phyloP scores from a whole-genome alignment of 1,284 basidiomycete species.

The Wallemia mellicola region DNA sequence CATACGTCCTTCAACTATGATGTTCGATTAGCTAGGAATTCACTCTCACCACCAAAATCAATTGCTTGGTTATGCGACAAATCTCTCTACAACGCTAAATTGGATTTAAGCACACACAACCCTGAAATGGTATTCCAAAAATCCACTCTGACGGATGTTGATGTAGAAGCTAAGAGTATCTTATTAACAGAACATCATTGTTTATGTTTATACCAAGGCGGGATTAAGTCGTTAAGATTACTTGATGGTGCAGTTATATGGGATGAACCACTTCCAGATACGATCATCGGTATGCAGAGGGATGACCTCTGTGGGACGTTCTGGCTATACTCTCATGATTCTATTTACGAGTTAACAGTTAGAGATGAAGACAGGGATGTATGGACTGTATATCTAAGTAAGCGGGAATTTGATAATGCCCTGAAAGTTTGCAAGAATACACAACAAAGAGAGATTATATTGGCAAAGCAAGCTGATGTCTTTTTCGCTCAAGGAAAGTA shows the following conservation, averaged over 20 bases:
- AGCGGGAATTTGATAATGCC: slow-evolving; percentile 44
- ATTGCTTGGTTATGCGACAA: background rate
- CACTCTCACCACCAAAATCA: slow-evolving; percentile 23
- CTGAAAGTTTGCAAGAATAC: slow-evolving; percentile 56
- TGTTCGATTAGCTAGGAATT: slow-evolving; percentile 22
- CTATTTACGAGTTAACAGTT: slow-evolving; percentile 64
- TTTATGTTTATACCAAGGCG: slow-evolving; percentile 51
- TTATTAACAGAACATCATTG: slow-evolving; percentile 75
- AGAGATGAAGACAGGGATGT: slow-evolving; percentile 74
- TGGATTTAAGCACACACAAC: slow-evolving; percentile 9
- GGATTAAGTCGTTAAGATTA: slow-evolving; percentile 43
- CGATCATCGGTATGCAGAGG: slow-evolving; percentile 28
- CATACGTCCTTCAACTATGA: slow-evolving; percentile 3
- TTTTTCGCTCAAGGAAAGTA: slow-evolving; percentile 53
- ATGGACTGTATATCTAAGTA: slow-evolving; percentile 67
- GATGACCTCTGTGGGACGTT: slow-evolving; percentile 70
- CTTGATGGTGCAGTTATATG: slow-evolving; percentile 57
- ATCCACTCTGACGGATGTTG: background rate
- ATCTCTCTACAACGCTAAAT: background rate
- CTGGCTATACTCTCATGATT: slow-evolving; percentile 76
- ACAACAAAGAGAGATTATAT: slow-evolving; percentile 50
- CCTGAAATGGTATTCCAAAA: slow-evolving; percentile 1
- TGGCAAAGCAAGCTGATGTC: slow-evolving; percentile 56
- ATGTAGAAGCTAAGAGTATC: background rate
- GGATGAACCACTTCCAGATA: slow-evolving; percentile 46